Evolutionary conservation across 176 grass and related monocot genomes (phyloP).

Genomic region (Eragrostis curvula): DNA sequence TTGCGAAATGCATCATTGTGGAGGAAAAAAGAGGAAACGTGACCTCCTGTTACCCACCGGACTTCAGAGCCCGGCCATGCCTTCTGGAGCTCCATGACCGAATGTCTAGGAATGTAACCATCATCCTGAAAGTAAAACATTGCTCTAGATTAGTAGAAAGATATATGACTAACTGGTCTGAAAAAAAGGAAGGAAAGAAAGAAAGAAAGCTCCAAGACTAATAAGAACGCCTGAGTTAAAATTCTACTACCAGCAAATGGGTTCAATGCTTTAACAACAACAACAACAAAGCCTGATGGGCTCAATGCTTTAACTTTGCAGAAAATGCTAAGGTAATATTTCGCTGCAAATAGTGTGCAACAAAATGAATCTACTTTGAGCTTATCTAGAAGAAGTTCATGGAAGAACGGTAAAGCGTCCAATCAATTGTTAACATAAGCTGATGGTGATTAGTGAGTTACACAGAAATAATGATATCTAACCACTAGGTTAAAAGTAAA

Average conservation of each 20-base stretch:
- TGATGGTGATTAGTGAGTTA: neutral
- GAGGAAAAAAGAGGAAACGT: constrained; percentile 89
- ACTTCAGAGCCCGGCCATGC: constrained; percentile 93
- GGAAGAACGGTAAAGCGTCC: constrained; percentile 13
- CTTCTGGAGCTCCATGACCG: constrained; percentile 85
- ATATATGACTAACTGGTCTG: constrained; percentile 13
- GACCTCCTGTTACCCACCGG: constrained; percentile 88
- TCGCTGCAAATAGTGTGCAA: neutral
- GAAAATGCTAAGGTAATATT: constrained; percentile 9
- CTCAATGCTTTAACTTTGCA: neutral
- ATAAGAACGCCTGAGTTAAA: neutral
- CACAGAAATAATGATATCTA: neutral
- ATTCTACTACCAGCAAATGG: neutral
- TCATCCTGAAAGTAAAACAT: constrained; percentile 67
- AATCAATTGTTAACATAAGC: constrained; percentile 11
- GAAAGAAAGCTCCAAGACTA: constrained; percentile 17
- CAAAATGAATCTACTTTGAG: constrained; percentile 10
- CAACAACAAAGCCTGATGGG: no score
- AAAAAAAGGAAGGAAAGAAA: constrained; percentile 5
- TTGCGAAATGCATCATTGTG: constrained; percentile 88
- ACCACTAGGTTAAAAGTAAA: neutral
- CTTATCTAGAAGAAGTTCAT: neutral
- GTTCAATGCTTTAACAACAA: neutral
- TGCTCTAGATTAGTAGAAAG: constrained; percentile 23
- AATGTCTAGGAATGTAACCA: constrained; percentile 93